Percentiles rank a stretch among this genome's conserved stretches.
phyloP scores from a whole-genome alignment of 495 filamentous ascomycete species.

The Oleoguttula mirabilis region DNA sequence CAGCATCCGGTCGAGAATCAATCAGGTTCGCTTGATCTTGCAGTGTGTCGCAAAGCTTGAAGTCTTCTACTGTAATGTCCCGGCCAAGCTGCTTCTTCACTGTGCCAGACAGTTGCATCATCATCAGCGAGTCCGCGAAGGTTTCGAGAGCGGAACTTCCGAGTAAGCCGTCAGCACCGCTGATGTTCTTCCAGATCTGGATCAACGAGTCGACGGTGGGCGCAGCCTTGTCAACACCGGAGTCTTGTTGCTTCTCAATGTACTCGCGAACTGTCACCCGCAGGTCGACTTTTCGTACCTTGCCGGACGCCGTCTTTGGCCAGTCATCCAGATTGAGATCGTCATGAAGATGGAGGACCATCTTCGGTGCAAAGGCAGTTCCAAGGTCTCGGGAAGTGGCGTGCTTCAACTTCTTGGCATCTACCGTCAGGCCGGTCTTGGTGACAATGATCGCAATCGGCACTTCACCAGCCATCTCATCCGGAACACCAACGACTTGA shows the following conservation, averaged over 20 bases:
- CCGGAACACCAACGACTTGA: constrained; percentile 31
- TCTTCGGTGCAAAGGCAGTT: constrained; percentile 25
- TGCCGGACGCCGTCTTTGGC: constrained; percentile 32
- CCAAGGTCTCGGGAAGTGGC: constrained; percentile 27
- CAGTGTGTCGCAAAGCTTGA: constrained; percentile 9
- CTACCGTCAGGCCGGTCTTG: constrained; percentile 1
- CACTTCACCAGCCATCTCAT: constrained; percentile 33
- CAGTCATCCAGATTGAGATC: constrained; percentile 26
- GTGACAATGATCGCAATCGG: constrained; percentile 30
- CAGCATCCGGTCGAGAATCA: constrained; percentile 1
- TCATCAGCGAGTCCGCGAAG: constrained; percentile 17
- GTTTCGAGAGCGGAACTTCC: not conserved
- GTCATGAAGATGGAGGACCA: constrained; percentile 26
- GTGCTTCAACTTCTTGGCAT: constrained; percentile 17
- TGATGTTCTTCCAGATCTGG: constrained; percentile 9
- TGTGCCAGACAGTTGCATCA: constrained; percentile 13
- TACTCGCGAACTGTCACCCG: constrained; percentile 9
- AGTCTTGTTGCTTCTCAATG: constrained; percentile 1
- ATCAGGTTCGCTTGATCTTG: constrained; percentile 10
- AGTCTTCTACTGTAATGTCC: constrained; percentile 13
- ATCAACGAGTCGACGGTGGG: constrained; percentile 7
- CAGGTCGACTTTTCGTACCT: constrained; percentile 29
- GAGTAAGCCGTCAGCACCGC: constrained; percentile 4
- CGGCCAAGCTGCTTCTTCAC: constrained; percentile 12
- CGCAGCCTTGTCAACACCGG: not conserved